phyloP scores from a whole-genome alignment of 139 green algal genomes.

The Chlamydomonas applanata region DNA sequence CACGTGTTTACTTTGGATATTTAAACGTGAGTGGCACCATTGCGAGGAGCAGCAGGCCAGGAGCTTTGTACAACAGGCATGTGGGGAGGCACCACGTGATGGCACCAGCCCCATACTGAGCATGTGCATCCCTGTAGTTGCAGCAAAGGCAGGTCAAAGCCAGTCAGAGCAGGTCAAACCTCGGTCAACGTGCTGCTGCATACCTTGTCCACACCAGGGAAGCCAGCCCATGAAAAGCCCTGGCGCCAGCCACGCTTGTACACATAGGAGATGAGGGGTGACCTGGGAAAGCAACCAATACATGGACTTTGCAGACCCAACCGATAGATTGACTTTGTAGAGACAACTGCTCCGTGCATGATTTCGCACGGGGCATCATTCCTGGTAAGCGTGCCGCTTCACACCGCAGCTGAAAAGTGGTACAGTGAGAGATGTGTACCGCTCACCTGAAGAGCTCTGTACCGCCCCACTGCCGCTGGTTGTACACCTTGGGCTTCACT shows the following conservation, averaged over 20 bases:
- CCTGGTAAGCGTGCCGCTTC: neutral
- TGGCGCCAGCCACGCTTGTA: constrained; percentile 97
- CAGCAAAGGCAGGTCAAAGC: neutral
- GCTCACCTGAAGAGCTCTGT: constrained; percentile 62
- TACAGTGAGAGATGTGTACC: neutral
- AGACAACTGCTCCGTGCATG: neutral
- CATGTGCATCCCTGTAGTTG: neutral
- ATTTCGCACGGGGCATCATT: neutral
- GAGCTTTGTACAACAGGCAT: neutral
- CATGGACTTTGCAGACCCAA: neutral
- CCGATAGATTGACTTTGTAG: neutral
- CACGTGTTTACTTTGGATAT: neutral
- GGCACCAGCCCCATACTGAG: neutral
- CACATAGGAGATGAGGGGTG: constrained; percentile 76
- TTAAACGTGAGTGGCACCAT: neutral
- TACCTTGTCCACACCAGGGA: constrained; percentile 74
- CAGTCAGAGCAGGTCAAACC: neutral
- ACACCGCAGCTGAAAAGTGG: neutral
- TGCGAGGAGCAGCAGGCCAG: too few species aligned
- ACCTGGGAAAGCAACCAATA: constrained; percentile 43
- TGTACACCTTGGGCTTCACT: constrained; percentile 51
- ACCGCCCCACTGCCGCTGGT: constrained; percentile 48
- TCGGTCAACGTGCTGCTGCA: constrained; percentile 70
- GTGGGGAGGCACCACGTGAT: neutral
- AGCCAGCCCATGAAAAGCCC: constrained; percentile 83